Base-by-base conservation (phyloP, 371 early-diverging fungal genomes). In the Nosema muscidifuracis region DNA sequence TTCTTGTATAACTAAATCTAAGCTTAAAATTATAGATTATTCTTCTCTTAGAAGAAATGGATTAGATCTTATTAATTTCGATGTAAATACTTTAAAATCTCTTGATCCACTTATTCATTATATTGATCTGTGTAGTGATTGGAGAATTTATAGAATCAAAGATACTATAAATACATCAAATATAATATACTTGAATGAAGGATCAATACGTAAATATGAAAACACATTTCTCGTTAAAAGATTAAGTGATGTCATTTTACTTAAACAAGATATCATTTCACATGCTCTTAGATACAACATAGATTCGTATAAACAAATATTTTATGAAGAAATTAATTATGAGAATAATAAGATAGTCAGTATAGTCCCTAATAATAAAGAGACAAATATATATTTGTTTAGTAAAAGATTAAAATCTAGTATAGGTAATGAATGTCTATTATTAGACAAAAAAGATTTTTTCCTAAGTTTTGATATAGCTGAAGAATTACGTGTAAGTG, bases 401-500 rank as follows among this genome's bases (percentile, higher is more conserved):
- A 42, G 43, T 28, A 40, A 40, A 20, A 61, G 60, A 62, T 36
- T 73, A 0, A 47, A 47, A 34, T 2, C 13, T 16, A 26, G 47
- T 4, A 61, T 73, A 7, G 51, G 51, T 6, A 28, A 44, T 20
- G 42, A 65, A 31, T 55, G 34, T n/a, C 18, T 73, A 18, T 26
- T 73, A 9, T 22, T 73, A 13, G 47, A 30, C 24, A 65, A 53
- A 22, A 55, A n/a, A 34, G 58, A 66, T 47, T 33, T 73, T 47
- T 34, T 73, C 13, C 30, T 73, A 4, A 38, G 47, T 42, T 62
- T 64, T 58, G 67, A 47, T 44, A 62, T 53, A 18, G 26, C 50
- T 36, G 74, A 61, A 16, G 74, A 73, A 47, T 28, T 73, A n/a
- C 12, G 61, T 10, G 20, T 73, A 7, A 66, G 31, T 31, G 65